These are phyloP conservation scores for Basidiobolus meristosporus DNA, from an alignment of 371 early-diverging fungal genomes.

Conservation along the genomic window DNA sequence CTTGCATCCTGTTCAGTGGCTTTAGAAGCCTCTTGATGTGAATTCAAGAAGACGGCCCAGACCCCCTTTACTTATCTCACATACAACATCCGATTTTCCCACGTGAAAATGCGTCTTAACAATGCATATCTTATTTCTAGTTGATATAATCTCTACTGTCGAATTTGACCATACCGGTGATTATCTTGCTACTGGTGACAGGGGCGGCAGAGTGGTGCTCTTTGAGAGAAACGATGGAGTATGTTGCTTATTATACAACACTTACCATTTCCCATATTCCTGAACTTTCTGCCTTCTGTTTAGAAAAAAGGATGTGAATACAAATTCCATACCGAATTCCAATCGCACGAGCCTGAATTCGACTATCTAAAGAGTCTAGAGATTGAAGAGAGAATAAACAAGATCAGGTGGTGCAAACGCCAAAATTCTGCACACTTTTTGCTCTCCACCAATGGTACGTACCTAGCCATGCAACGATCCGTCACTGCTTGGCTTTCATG, in stretches of 20 bases:
- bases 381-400: constrained; percentile 98
- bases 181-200: constrained; percentile 93
- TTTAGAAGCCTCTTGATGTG: neutral
- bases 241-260: too few species aligned
- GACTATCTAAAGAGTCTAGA: constrained; percentile 98
- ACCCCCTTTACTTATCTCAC: too few species aligned
- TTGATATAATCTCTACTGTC: constrained; percentile 95
- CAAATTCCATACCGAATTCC: constrained; percentile 96
- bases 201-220: constrained; percentile 91
- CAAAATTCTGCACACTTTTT: constrained; percentile 90
- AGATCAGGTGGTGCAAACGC: constrained; percentile 92
- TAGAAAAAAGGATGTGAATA: constrained; percentile 97
- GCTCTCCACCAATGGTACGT: constrained; percentile 91
- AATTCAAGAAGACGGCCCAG: too few species aligned
- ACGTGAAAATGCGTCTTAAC: too few species aligned
- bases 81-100: too few species aligned
- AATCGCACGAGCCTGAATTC: constrained; percentile 98
- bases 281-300: neutral
- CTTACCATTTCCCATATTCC: too few species aligned
- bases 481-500: neutral
- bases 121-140: constrained; percentile 31
- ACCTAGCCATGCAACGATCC: too few species aligned
- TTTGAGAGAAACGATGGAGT: constrained; percentile 93
- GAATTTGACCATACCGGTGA: constrained; percentile 95
- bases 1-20: neutral